Base-by-base conservation (phyloP, 805 yeast species). In the Kodamaea sagamina region DNA sequence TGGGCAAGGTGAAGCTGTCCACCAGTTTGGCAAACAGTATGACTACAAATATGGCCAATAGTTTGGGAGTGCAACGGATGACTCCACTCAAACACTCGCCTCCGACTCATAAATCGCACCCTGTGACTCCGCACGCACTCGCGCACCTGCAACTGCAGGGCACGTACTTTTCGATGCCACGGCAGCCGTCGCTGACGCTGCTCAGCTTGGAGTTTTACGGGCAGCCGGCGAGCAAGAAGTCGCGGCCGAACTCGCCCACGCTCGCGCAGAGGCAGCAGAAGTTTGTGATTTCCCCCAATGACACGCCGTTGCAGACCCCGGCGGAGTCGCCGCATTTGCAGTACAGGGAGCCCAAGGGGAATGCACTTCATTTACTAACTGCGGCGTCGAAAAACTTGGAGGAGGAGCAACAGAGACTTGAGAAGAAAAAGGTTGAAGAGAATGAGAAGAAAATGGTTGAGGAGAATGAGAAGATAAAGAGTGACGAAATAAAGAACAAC, bases 291-390 rank as follows among this genome's bases (percentile, higher is more conserved):
- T 51, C 69, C 12, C 69, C 78, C 36, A 62, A 59, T 40, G 78
- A 72, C 10, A 75, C 80, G 5, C 80, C 80, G 8, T 50, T 74
- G 31, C 74, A 71, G 44, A 75, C 79, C 0, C 78, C 78, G 10
- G 52, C 67, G 21, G 79, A 75, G 43, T 68, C 76, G 36, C 80
- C 80, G n/a, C 72, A 2, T 58, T 55, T 43, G 35, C 39, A 44
- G 19, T 28, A 35, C 26, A 47, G 32, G n/a, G 32, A 15, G 26
- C 41, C 36, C 41, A 54, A 47, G 6, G 43, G 48, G 39, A 56
- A 53, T 39, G 52, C 62, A 22, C 43, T 56, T 15, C 54, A 52
- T 31, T 49, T 63, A 42, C 48, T 60, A 18, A 50, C 51, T 21
- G 55, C 53, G 2, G 61, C 58, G 13, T 35, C 55, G 34, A 52